A percentile compares a stretch with the other conserved stretches of the same genome.
phyloP scores from a whole-genome alignment of 768 basidiomycete species.

The Suillus ampliporus region DNA sequence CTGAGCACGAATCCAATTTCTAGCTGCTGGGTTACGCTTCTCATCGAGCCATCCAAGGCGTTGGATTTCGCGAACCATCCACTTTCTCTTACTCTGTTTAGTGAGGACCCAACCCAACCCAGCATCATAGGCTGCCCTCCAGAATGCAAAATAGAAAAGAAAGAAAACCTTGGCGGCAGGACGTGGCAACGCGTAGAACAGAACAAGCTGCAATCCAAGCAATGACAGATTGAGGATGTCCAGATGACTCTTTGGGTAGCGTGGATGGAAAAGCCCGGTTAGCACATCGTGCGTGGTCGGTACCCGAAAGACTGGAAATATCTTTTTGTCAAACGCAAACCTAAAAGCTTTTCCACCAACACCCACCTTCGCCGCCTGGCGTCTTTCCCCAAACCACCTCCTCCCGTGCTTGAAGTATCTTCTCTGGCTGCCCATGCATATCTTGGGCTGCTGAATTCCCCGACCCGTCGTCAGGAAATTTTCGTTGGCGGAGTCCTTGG shows the following conservation, averaged over 20 bases:
- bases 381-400: conserved; percentile 92
- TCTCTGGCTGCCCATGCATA: conserved; percentile 19
- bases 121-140: conserved; percentile 90
- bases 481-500: conserved; percentile 31
- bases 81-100: conserved; percentile 93
- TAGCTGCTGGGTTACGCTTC: conserved; percentile 60
- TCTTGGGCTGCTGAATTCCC: neutral
- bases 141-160: conserved; percentile 89
- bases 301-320: conserved; percentile 79
- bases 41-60: conserved; percentile 89
- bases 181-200: conserved; percentile 73
- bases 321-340: conserved; percentile 15
- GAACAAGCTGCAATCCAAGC: conserved; percentile 74
- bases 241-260: conserved; percentile 85
- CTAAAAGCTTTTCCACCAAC: conserved; percentile 7
- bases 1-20: conserved; percentile 86
- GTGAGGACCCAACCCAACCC: conserved; percentile 95
- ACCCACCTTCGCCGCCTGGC: conserved; percentile 74
- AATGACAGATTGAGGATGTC: conserved; percentile 86
- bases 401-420: conserved; percentile 28
- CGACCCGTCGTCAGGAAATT: conserved; percentile 4
- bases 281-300: conserved; percentile 92
- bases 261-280: conserved; percentile 83
- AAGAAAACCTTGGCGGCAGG: conserved; percentile 68
- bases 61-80: conserved; percentile 86